phyloP scores from a whole-genome alignment of 2,329 filamentous ascomycete genomes.

The Berkeleyomyces basicola region DNA sequence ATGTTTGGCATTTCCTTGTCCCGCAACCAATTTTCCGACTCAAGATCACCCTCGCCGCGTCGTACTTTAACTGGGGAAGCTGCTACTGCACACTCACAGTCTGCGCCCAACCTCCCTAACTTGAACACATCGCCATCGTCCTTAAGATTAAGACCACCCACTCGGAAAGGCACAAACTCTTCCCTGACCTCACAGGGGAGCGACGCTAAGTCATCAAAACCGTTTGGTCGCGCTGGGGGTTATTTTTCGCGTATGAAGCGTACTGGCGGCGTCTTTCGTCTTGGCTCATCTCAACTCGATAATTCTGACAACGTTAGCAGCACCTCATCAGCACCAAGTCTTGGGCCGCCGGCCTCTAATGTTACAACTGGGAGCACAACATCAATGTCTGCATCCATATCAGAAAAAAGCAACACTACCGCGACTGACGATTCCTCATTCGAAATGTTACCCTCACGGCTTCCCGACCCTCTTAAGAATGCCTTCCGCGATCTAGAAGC shows the following conservation, averaged over 20 bases:
- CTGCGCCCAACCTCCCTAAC: constrained; percentile 11
- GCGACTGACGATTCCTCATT: constrained; percentile 29
- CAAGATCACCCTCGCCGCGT: constrained; percentile 13
- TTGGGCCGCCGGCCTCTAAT: constrained; percentile 24
- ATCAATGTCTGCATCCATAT: constrained; percentile 24
- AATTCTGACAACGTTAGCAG: constrained; percentile 27
- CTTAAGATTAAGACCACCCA: constrained; percentile 1
- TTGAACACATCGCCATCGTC: constrained; percentile 10
- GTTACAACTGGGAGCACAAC: constrained; percentile 21
- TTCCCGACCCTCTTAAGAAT: constrained; percentile 37
- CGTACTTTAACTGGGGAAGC: constrained; percentile 6
- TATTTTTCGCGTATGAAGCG: constrained; percentile 35
- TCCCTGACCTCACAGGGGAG: not conserved
- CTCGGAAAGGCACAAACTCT: constrained; percentile 4
- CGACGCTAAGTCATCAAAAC: constrained; percentile 20
- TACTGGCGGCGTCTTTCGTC: constrained; percentile 27
- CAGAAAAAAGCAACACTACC: constrained; percentile 24
- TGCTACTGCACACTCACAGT: constrained; percentile 10
- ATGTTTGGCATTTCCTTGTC: constrained; percentile 12
- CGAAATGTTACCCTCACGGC: constrained; percentile 25
- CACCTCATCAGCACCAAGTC: constrained; percentile 30
- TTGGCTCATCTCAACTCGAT: constrained; percentile 21
- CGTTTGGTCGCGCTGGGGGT: constrained; percentile 28
- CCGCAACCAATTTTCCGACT: constrained; percentile 11
- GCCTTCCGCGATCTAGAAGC: constrained; percentile 37